Conservation (phyloP, 805 yeast species). For the Saturnispora dispora region DNA sequence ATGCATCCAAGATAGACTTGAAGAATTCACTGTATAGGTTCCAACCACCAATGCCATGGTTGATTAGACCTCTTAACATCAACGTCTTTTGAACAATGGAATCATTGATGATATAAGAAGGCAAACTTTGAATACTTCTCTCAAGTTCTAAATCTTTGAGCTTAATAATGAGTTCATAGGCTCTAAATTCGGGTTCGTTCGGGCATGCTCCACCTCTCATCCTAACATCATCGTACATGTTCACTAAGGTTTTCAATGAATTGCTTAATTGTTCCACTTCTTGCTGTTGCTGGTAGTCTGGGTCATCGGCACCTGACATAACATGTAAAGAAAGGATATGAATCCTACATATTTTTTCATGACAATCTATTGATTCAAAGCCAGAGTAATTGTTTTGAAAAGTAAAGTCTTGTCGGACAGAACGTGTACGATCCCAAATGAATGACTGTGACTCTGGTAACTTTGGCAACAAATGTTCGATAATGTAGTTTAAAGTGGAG, state of each 20-base stretch:
- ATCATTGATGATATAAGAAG: constrained; percentile 44
- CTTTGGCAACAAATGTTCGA: constrained; percentile 50
- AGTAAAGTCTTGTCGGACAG: constrained; percentile 94
- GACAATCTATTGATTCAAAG: constrained; percentile 87
- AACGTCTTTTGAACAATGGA: constrained; percentile 61
- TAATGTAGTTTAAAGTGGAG: constrained; percentile 60
- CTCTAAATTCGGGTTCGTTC: constrained; percentile 89
- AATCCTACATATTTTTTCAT: constrained; percentile 82
- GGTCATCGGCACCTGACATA: constrained; percentile 61
- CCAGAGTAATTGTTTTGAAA: constrained; percentile 92
- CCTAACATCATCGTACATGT: constrained; percentile 75
- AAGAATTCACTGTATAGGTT: constrained; percentile 61
- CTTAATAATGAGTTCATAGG: constrained; percentile 74
- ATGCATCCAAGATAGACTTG: constrained; percentile 36
- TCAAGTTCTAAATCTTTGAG: constrained; percentile 80
- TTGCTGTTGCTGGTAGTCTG: constrained; percentile 85
- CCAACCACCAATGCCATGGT: constrained; percentile 56
- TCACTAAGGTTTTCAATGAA: constrained; percentile 78
- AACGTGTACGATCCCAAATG: constrained; percentile 94
- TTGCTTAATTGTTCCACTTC: constrained; percentile 92
- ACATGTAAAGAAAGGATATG: constrained; percentile 75
- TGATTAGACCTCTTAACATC: constrained; percentile 53
- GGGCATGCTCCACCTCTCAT: constrained; percentile 60
- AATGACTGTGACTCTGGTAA: constrained; percentile 85
- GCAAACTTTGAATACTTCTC: constrained; percentile 61